Evolutionary conservation across 495 filamentous ascomycete species (phyloP).

Genomic region (Bathelium albidoporum): DNA sequence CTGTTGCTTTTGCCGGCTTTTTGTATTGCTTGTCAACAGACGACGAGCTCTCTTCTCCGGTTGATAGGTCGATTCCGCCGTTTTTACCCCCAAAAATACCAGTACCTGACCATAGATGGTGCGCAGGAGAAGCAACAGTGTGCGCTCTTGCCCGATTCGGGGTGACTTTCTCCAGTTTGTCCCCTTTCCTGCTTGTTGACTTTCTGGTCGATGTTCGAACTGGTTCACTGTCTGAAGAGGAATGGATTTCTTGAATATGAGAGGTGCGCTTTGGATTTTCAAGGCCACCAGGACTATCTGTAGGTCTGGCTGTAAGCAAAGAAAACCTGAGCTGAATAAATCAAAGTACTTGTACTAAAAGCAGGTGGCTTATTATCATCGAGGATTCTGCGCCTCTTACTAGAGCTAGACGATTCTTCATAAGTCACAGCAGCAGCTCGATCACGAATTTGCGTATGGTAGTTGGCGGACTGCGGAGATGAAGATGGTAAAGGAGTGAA

Average conservation of each 20-base stretch:
- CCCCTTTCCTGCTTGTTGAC: neutral
- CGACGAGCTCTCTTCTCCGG: neutral
- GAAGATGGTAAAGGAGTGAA: constrained; percentile 29
- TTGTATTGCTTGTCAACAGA: neutral
- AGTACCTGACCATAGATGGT: neutral
- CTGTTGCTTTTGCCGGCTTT: neutral
- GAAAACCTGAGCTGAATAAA: neutral
- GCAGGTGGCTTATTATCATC: neutral
- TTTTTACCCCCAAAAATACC: neutral
- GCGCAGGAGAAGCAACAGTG: neutral
- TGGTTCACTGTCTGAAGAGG: neutral
- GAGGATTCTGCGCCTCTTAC: constrained; percentile 22
- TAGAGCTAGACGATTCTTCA: constrained; percentile 15
- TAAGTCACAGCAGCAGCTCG: constrained; percentile 23
- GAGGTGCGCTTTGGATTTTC: neutral
- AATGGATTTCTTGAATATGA: neutral
- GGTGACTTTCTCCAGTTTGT: neutral
- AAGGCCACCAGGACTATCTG: neutral
- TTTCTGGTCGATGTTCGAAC: neutral
- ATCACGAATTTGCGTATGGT: constrained; percentile 19
- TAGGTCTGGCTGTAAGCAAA: neutral
- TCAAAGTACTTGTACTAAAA: neutral
- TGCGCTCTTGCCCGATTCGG: neutral
- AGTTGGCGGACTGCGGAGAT: constrained; percentile 17
- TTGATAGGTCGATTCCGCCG: neutral